Conservation (phyloP, 768 basidiomycete genomes). For the Crassisporium funariophilum region DNA sequence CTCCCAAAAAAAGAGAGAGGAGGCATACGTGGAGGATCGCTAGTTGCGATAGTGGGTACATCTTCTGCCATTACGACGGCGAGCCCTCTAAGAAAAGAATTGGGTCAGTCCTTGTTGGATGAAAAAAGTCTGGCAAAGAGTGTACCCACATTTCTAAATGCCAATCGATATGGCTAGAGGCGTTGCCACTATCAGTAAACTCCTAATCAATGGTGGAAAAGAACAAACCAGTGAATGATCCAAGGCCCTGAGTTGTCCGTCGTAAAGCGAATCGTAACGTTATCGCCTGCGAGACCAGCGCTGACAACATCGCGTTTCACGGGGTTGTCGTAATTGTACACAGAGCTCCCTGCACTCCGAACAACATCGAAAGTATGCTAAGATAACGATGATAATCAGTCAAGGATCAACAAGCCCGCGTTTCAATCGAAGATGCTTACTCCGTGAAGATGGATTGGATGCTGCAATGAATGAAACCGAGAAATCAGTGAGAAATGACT, state of each 20-base stretch:
- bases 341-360: constrained; percentile 37
- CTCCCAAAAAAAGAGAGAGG: not conserved
- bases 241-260: constrained; percentile 68
- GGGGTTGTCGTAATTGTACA: constrained; percentile 51
- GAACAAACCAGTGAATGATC: constrained; percentile 34
- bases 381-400: not conserved
- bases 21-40: constrained; percentile 22
- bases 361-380: constrained; percentile 42
- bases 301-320: constrained; percentile 42
- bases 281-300: constrained; percentile 30
- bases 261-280: constrained; percentile 55
- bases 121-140: not conserved
- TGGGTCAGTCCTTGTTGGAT: not conserved
- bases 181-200: not conserved
- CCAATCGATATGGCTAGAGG: constrained; percentile 44
- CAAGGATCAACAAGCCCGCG: not conserved
- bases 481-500: not conserved
- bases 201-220: not conserved
- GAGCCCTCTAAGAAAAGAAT: constrained; percentile 23
- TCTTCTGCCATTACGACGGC: constrained; percentile 40
- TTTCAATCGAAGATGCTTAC: constrained; percentile 18
- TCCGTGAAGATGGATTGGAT: constrained; percentile 48
- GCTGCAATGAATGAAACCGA: constrained; percentile 21
- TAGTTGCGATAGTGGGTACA: constrained; percentile 15
- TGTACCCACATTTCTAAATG: constrained; percentile 39